Percentiles rank a stretch among this genome's conserved stretches.
Conservation (phyloP, 495 filamentous ascomycete species). For the Symbiotaphrina buchneri region DNA sequence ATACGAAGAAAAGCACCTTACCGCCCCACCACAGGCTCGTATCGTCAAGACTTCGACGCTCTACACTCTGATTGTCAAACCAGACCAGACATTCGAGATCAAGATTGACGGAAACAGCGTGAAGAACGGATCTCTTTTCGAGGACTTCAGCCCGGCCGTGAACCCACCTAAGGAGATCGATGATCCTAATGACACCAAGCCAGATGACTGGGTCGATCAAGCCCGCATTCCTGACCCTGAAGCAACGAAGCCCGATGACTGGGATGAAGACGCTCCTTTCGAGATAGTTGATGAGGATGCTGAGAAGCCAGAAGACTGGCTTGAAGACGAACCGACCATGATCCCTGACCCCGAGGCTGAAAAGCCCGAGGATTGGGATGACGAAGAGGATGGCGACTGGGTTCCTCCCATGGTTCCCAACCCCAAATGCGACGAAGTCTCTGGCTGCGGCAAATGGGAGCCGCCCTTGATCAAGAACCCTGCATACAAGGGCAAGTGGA, state of each 20-base stretch:
- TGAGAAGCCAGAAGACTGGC: constrained; percentile 83
- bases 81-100: constrained; percentile 87
- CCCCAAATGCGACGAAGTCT: constrained; percentile 83
- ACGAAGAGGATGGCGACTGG: constrained; percentile 99
- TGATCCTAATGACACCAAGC: constrained; percentile 88
- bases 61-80: constrained; percentile 88
- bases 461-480: constrained; percentile 90
- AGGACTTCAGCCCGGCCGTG: constrained; percentile 82
- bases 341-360: constrained; percentile 89
- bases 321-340: constrained; percentile 69
- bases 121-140: constrained; percentile 78
- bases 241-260: constrained; percentile 91
- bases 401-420: constrained; percentile 80
- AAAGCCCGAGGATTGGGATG: constrained; percentile 99
- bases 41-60: constrained; percentile 80
- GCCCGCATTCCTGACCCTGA: constrained; percentile 76
- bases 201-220: constrained; percentile 87
- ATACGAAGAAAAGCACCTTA: constrained; percentile 99
- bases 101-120: constrained; percentile 67
- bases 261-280: constrained; percentile 96
- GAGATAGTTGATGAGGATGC: constrained; percentile 91
- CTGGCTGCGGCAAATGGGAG: constrained; percentile 88
- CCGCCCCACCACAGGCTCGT: constrained; percentile 57
- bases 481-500: constrained; percentile 98
- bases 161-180: constrained; percentile 95